phyloP scores from a whole-genome alignment of 2,329 filamentous ascomycete genomes.

The Ceratocystis papillata region DNA sequence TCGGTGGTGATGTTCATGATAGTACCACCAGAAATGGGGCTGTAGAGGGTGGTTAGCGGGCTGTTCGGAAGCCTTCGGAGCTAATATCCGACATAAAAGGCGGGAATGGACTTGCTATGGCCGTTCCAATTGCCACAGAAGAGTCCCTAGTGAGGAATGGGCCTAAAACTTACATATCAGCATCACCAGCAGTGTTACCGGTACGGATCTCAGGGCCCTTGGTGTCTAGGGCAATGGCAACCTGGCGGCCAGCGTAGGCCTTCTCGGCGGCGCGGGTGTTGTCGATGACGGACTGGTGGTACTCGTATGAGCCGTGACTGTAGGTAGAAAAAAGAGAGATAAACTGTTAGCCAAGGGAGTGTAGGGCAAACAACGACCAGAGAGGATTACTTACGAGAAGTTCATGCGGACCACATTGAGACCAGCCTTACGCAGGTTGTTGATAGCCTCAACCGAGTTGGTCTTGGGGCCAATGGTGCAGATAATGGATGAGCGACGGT shows the following conservation, averaged over 20 bases:
- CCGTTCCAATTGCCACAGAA: not conserved
- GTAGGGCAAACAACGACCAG: not conserved
- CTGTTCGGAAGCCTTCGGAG: not conserved
- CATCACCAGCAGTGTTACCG: conserved; percentile 65
- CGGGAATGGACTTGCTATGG: not conserved
- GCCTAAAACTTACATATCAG: conserved; percentile 48
- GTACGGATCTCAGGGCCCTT: conserved; percentile 54
- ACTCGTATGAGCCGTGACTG: conserved; percentile 64
- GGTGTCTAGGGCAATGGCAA: conserved; percentile 85
- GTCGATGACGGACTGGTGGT: conserved; percentile 97
- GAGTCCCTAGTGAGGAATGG: too few relatives aligned
- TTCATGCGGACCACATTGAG: conserved; percentile 99
- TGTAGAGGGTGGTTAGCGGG: conserved; percentile 10
- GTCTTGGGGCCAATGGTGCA: conserved; percentile 99
- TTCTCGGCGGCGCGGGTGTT: conserved; percentile 81
- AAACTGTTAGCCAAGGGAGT: not conserved
- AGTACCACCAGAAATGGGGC: conserved; percentile 67
- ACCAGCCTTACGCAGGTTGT: conserved; percentile 77
- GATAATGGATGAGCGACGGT: conserved; percentile 95
- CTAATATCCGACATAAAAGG: not conserved
- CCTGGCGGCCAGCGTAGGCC: conserved; percentile 64
- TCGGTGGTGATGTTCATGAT: conserved; percentile 96
- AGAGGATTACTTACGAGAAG: conserved; percentile 42
- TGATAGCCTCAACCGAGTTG: conserved; percentile 95
- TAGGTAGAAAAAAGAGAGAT: not conserved